Conservation (phyloP, 192 early-diverging fungal species). For the Gaertneriomyces sp. region DNA sequence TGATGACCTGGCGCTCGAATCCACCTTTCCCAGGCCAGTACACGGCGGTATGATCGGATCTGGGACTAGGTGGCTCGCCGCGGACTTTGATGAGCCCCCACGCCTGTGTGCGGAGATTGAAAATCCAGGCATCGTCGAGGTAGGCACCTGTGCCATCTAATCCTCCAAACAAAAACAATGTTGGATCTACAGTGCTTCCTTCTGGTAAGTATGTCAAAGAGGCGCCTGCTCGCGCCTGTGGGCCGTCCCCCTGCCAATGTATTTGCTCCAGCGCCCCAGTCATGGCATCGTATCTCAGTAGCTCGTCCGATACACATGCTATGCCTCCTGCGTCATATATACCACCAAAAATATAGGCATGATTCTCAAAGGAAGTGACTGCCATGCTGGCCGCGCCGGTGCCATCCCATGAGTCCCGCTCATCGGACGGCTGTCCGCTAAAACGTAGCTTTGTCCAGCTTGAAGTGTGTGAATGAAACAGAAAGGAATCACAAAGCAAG, state of each 20-base stretch:
- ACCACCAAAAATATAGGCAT: slow-evolving; percentile 6
- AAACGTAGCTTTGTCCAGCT: not conserved
- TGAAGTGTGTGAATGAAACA: not conserved
- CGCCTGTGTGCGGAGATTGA: slow-evolving; percentile 2
- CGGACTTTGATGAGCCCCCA: slow-evolving; percentile 3
- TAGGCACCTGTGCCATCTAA: not conserved
- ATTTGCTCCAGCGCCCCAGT: not conserved
- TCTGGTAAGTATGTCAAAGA: slow-evolving; percentile 16
- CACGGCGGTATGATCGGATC: slow-evolving; percentile 20
- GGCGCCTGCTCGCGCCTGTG: slow-evolving; percentile 9
- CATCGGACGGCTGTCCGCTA: not conserved
- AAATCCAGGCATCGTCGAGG: slow-evolving; percentile 18
- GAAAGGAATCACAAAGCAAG: slow-evolving; percentile 2
- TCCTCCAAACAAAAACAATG: slow-evolving; percentile 7
- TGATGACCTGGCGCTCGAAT: not conserved
- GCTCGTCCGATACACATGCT: not conserved
- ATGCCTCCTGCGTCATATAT: not conserved
- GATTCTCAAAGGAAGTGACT: not conserved
- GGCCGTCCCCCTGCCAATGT: not conserved
- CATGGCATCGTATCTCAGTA: slow-evolving; percentile 1
- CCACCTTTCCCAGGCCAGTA: slow-evolving; percentile 6
- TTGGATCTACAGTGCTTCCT: not conserved
- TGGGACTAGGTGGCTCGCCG: slow-evolving; percentile 8
- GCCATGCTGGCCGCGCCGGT: not conserved
- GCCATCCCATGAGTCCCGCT: not conserved